phyloP scores from a whole-genome alignment of 129 eudicot species.

The Mikania micrantha region DNA sequence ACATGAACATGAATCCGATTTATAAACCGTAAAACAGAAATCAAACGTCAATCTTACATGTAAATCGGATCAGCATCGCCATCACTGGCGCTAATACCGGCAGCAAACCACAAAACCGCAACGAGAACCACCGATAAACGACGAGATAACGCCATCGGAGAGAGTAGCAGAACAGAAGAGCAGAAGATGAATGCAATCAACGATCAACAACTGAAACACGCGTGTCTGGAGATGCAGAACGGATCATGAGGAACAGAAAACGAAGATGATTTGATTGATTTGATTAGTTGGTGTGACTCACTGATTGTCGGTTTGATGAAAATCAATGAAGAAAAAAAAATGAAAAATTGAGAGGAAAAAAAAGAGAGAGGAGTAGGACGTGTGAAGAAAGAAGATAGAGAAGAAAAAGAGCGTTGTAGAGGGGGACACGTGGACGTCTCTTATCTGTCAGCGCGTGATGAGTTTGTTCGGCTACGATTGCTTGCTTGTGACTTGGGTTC shows the following conservation, averaged over 20 bases:
- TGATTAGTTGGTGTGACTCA: conserved; percentile 1
- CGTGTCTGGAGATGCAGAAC: conserved; percentile 10
- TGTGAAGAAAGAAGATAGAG: too few relatives aligned
- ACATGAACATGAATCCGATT: not conserved
- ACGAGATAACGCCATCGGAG: conserved; percentile 42
- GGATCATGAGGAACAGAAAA: conserved; percentile 20
- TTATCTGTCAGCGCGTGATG: conserved; percentile 29
- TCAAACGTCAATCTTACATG: conserved; percentile 39
- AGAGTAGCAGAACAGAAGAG: not conserved
- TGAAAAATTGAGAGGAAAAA: conserved; percentile 4
- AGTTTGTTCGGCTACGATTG: conserved; percentile 7
- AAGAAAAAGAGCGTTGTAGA: conserved; percentile 24
- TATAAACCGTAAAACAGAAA: not conserved
- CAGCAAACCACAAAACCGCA: conserved; percentile 31
- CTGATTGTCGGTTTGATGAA: conserved; percentile 4
- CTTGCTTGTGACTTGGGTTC: conserved; percentile 9
- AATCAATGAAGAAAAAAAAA: too few relatives aligned
- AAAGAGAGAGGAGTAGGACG: conserved; percentile 13
- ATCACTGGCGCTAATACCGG: conserved; percentile 45
- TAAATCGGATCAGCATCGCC: conserved; percentile 87
- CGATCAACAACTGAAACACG: conserved; percentile 13
- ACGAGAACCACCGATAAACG: conserved; percentile 31
- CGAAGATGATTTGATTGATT: conserved; percentile 31
- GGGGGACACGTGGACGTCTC: conserved; percentile 34
- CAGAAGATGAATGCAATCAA: not conserved